Conservation (phyloP, 78 protist genomes). For the Chrysochromulina parva region DNA sequence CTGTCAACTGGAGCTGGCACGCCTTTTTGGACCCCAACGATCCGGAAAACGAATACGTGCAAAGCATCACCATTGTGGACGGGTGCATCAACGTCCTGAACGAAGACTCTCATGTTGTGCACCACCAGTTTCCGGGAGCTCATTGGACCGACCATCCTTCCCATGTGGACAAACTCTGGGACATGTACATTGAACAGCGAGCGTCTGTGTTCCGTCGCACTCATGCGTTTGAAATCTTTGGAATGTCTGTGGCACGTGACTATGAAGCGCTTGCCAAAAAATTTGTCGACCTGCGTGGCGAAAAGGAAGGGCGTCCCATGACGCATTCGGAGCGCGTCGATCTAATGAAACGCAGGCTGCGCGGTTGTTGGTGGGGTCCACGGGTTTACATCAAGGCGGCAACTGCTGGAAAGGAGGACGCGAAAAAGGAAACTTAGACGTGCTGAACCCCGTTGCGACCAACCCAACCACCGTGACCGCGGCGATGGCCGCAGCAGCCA, state of each 20-base stretch:
- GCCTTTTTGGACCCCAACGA: constrained; percentile 24
- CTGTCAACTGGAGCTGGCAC: constrained; percentile 41
- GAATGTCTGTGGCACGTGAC: background rate
- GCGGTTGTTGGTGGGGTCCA: constrained; percentile 46
- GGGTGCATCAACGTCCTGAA: constrained; percentile 24
- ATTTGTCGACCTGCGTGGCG: background rate
- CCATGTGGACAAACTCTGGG: background rate
- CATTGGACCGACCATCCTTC: constrained; percentile 21
- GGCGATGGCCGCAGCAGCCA: too few species aligned
- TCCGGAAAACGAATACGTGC: constrained; percentile 17
- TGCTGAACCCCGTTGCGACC: too few species aligned
- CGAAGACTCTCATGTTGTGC: constrained; percentile 44
- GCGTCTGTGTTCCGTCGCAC: background rate
- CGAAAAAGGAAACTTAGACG: too few species aligned
- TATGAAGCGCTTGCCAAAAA: background rate
- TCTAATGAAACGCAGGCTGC: constrained; percentile 5
- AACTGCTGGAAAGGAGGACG: too few species aligned
- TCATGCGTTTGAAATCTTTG: constrained; percentile 31
- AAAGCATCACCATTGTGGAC: constrained; percentile 24
- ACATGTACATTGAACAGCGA: background rate
- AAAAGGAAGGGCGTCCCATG: background rate
- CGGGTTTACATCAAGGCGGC: background rate
- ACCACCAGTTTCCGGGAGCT: constrained; percentile 44
- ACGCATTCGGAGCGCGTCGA: background rate
- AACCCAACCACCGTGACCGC: too few species aligned